phyloP scores from a whole-genome alignment of 2,329 filamentous ascomycete species.

The Fusarium sp. region DNA sequence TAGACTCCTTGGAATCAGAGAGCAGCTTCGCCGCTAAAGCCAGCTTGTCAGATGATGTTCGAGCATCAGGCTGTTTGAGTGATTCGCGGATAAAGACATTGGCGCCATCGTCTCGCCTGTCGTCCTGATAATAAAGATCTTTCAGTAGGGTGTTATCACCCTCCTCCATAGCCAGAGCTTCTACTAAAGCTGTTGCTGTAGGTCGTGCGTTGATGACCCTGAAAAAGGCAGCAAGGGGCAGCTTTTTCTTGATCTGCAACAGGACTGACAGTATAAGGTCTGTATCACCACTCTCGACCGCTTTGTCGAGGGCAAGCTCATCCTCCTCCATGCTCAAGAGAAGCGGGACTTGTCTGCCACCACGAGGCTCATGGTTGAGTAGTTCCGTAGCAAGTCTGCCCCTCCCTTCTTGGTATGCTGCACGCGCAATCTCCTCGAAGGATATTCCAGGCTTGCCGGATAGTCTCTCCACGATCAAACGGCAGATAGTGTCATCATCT shows the following conservation, averaged over 20 bases:
- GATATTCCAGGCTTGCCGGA: conserved; percentile 92
- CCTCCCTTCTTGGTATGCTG: conserved; percentile 94
- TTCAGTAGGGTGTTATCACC: conserved; percentile 85
- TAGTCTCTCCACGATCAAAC: conserved; percentile 85
- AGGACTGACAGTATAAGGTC: conserved; percentile 93
- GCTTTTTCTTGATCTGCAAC: conserved; percentile 86
- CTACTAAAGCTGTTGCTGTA: conserved; percentile 87
- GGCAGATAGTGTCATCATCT: conserved; percentile 88
- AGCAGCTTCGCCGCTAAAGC: conserved; percentile 87
- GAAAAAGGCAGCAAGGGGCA: conserved; percentile 92
- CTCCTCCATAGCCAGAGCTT: conserved; percentile 78
- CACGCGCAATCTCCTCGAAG: conserved; percentile 91
- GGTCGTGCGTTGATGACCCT: conserved; percentile 87
- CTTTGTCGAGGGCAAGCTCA: conserved; percentile 93
- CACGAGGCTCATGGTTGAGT: conserved; percentile 91
- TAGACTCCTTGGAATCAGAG: conserved; percentile 82
- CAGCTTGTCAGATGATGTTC: conserved; percentile 84
- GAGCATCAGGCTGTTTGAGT: conserved; percentile 75
- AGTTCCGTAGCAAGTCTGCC: conserved; percentile 89
- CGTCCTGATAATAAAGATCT: conserved; percentile 97
- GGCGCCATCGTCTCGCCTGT: conserved; percentile 87
- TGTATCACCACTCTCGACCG: conserved; percentile 93
- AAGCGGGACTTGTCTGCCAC: conserved; percentile 94
- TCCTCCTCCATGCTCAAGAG: conserved; percentile 96
- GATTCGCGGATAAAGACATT: conserved; percentile 89